Evolutionary conservation across 805 yeast species (phyloP).

Genomic region (Candida multigemmis): DNA sequence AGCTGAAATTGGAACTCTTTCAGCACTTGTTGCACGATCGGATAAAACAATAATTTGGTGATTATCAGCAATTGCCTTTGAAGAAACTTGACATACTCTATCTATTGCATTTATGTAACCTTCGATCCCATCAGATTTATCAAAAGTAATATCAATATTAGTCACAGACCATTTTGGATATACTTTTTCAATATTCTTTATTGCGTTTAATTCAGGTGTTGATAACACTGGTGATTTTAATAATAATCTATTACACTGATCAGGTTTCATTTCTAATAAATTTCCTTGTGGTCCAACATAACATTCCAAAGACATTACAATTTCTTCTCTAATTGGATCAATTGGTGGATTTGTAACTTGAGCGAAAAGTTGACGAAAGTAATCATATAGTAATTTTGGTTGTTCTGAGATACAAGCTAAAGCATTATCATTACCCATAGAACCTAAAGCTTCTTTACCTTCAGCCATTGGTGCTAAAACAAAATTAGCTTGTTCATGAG

Average conservation of each 20-base stretch:
- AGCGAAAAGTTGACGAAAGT: constrained; percentile 93
- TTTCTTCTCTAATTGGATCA: constrained; percentile 93
- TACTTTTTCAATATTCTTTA: constrained; percentile 60
- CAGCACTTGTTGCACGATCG: constrained; percentile 54
- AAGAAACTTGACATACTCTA: constrained; percentile 79
- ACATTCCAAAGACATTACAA: constrained; percentile 96
- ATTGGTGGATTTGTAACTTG: constrained; percentile 99
- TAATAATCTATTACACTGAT: constrained; percentile 83
- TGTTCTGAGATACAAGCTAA: constrained; percentile 91
- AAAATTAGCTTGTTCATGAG: constrained; percentile 83
- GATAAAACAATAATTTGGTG: constrained; percentile 69
- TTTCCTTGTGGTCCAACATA: constrained; percentile 98
- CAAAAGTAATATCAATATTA: constrained; percentile 82
- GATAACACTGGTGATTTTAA: constrained; percentile 78
- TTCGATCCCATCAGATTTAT: constrained; percentile 68
- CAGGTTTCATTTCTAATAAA: constrained; percentile 82
- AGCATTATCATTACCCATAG: constrained; percentile 98
- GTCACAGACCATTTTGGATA: constrained; percentile 84
- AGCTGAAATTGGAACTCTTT: constrained; percentile 75
- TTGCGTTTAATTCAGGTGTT: constrained; percentile 64
- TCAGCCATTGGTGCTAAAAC: constrained; percentile 92
- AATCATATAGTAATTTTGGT: constrained; percentile 84
- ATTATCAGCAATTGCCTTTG: constrained; percentile 70
- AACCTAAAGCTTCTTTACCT: constrained; percentile 92
- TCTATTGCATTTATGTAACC: constrained; percentile 85